A percentile compares a stretch with the other conserved stretches of the same genome.
These are phyloP conservation scores for Thielaviopsis populi DNA, from an alignment of 2,329 filamentous ascomycete genomes.

Conservation along the genomic window DNA sequence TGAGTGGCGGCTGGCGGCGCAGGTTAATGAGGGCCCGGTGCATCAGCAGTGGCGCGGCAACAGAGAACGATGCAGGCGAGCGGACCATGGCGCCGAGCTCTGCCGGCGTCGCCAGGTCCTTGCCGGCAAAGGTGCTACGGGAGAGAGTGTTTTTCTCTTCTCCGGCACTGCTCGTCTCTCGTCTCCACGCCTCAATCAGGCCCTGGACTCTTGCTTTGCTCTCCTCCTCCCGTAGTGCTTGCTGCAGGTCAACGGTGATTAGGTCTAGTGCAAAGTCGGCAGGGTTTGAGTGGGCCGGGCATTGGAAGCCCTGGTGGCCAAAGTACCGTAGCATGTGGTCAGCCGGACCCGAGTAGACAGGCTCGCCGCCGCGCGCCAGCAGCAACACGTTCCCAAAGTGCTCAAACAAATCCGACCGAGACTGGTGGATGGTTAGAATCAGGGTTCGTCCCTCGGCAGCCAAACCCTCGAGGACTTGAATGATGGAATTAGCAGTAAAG, in stretches of 20 bases:
- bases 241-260: conserved; percentile 60
- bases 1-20: conserved; percentile 46
- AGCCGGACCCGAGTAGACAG: conserved; percentile 52
- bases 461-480: conserved; percentile 55
- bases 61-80: conserved; percentile 43
- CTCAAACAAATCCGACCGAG: conserved; percentile 55
- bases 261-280: conserved; percentile 65
- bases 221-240: conserved; percentile 44
- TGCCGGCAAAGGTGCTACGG: neutral
- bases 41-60: conserved; percentile 52
- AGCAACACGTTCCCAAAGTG: conserved; percentile 59
- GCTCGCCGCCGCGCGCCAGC: conserved; percentile 51
- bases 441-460: conserved; percentile 60
- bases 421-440: conserved; percentile 65
- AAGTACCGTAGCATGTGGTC: conserved; percentile 53
- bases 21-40: conserved; percentile 55
- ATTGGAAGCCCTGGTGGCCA: conserved; percentile 41
- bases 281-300: conserved; percentile 56
- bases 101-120: conserved; percentile 48
- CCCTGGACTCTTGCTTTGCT: conserved; percentile 46
- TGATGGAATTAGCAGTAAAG: conserved; percentile 62
- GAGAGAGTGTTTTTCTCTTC: neutral
- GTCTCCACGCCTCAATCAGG: conserved; percentile 45
- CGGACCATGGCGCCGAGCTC: conserved; percentile 55
- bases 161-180: neutral